phyloP scores from a whole-genome alignment of 345 rosid genomes.

The Murraya koenigii region DNA sequence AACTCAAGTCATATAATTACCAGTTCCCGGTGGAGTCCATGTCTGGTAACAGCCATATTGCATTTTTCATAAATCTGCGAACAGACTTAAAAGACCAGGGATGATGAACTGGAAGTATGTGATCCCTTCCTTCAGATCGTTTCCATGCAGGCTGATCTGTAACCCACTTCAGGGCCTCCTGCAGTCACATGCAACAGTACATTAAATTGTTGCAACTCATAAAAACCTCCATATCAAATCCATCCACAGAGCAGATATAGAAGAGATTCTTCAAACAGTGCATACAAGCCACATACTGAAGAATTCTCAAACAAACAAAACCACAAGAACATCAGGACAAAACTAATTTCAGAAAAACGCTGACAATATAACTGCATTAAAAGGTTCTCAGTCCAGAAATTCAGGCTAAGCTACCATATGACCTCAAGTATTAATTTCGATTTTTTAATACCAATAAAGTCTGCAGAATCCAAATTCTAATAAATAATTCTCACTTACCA shows the following conservation, averaged over 20 bases:
- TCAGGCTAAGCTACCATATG: neutral
- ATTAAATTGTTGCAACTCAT: neutral
- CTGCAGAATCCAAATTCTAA: neutral
- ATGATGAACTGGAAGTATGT: conserved; percentile 95
- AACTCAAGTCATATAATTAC: conserved; percentile 38
- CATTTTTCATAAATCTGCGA: conserved; percentile 76
- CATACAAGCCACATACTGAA: neutral
- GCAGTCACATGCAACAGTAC: conserved; percentile 8
- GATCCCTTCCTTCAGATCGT: conserved; percentile 88
- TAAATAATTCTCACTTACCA: neutral
- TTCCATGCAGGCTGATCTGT: conserved; percentile 98
- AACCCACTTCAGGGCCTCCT: conserved; percentile 97
- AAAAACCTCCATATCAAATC: conserved; percentile 6
- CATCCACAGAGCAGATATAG: neutral
- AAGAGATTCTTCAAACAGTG: neutral
- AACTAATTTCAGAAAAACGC: neutral
- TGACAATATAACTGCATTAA: neutral
- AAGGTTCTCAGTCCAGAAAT: neutral
- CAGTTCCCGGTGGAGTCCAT: conserved; percentile 99
- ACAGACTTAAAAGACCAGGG: conserved; percentile 99
- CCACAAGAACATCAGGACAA: neutral
- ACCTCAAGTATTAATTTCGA: neutral
- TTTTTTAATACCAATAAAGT: neutral
- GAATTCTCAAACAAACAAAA: neutral
- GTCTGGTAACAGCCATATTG: conserved; percentile 93